Percentiles rank a stretch among this genome's conserved stretches.
Conservation (phyloP, 306 rosid species). For the Vicia faba region DNA sequence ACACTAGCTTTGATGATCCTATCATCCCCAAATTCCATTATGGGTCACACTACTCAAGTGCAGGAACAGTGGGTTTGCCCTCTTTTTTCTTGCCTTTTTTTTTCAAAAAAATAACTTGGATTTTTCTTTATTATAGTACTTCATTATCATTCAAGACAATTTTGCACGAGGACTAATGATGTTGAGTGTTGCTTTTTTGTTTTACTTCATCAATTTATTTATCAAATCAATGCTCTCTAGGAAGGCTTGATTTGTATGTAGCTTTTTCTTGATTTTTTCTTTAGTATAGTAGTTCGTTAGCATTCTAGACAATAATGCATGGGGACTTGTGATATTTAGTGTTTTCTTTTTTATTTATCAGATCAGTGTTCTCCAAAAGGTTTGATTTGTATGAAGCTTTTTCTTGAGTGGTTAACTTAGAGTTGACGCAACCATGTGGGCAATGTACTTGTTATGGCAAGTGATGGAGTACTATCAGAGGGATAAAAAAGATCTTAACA, state of each 20-base stretch:
- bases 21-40: constrained; percentile 93
- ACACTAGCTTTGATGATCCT: constrained; percentile 90
- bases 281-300: constrained; percentile 8
- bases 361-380: constrained; percentile 2
- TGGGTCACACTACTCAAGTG: constrained; percentile 98
- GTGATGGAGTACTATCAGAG: not conserved
- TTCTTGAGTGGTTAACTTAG: constrained; percentile 13
- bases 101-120: not conserved
- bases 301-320: constrained; percentile 5
- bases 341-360: constrained; percentile 17
- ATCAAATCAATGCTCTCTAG: constrained; percentile 3
- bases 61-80: constrained; percentile 82
- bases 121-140: constrained; percentile 27
- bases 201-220: not conserved
- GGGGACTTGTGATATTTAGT: not conserved
- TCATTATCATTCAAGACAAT: constrained; percentile 7
- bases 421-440: not conserved
- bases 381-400: constrained; percentile 22
- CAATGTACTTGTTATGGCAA: not conserved
- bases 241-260: constrained; percentile 10
- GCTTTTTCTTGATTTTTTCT: constrained; percentile 18
- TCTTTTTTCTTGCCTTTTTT: not conserved
- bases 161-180: constrained; percentile 2
- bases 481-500: not conserved
- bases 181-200: not conserved